Conservation (phyloP, 2,329 filamentous ascomycete species). For the Trichoderma sp. region DNA sequence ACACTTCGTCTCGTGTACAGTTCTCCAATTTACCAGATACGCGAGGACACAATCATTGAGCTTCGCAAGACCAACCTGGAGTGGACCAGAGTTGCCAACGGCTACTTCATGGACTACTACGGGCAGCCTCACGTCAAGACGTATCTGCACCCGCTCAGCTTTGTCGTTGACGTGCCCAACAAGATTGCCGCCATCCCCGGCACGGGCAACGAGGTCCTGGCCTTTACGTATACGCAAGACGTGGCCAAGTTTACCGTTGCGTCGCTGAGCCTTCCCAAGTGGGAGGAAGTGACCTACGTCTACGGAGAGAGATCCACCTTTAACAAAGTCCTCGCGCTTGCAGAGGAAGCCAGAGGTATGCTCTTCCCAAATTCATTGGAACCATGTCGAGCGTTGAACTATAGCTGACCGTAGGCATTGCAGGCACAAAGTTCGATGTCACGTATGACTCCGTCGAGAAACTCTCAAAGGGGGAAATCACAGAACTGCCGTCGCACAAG, state of each 20-base stretch:
- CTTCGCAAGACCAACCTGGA: conserved; percentile 11
- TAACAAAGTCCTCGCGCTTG: conserved; percentile 2
- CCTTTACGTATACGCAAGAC: conserved; percentile 14
- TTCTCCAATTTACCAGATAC: not conserved
- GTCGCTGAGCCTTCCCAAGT: conserved; percentile 2
- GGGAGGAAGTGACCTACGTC: conserved; percentile 10
- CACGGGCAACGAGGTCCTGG: conserved; percentile 7
- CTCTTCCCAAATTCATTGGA: too few species aligned
- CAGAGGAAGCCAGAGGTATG: conserved; percentile 14
- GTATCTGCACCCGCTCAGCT: conserved; percentile 1
- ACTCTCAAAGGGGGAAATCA: conserved; percentile 14
- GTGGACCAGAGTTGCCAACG: conserved; percentile 12
- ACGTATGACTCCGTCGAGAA: not conserved
- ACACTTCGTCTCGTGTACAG: not conserved
- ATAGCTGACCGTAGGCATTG: not conserved
- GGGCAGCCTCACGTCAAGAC: conserved; percentile 9
- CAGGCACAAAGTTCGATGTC: conserved; percentile 16
- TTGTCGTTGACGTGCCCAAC: conserved; percentile 4
- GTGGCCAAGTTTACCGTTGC: conserved; percentile 17
- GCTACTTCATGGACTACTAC: conserved; percentile 25
- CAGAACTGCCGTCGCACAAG: conserved; percentile 16
- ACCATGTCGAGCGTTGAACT: fast-evolving
- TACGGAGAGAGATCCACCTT: conserved; percentile 7
- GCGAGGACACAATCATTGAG: not conserved
- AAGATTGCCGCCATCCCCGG: conserved; percentile 16